phyloP scores from a whole-genome alignment of 2,329 filamentous ascomycete species.

The Raffaelea ambrosiae region DNA sequence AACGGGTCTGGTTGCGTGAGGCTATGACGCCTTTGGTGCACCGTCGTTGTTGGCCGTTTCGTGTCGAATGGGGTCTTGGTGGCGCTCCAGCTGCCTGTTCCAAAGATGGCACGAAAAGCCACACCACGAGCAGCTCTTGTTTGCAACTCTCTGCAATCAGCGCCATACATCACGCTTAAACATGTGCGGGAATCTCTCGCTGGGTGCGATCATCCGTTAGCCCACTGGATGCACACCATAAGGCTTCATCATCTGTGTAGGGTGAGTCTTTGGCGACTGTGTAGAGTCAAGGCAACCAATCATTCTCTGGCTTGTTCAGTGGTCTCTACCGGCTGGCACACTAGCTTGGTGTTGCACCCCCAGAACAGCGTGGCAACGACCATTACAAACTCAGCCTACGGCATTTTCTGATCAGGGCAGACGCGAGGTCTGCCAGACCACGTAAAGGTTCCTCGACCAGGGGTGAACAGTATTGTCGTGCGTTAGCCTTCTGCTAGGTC shows the following conservation, averaged over 20 bases:
- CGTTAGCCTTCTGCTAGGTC: conserved; percentile 3
- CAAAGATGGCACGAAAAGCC: too few species aligned
- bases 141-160: too few species aligned
- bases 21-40: too few species aligned
- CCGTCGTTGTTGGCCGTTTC: too few species aligned
- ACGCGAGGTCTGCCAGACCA: conserved; percentile 40
- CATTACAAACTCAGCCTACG: conserved; percentile 45
- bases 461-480: conserved; percentile 18
- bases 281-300: conserved; percentile 14
- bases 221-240: conserved; percentile 13
- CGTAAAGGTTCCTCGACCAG: conserved; percentile 29
- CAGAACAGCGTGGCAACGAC: conserved; percentile 32
- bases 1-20: too few species aligned
- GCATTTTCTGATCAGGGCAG: conserved; percentile 46
- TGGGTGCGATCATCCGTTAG: background rate
- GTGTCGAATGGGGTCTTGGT: too few species aligned
- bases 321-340: conserved; percentile 16
- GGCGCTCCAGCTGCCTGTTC: too few species aligned
- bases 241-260: conserved; percentile 21
- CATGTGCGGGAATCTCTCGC: too few species aligned
- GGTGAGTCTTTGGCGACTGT: conserved; percentile 19
- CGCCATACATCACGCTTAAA: too few species aligned
- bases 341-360: conserved; percentile 14
- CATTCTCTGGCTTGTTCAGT: conserved; percentile 13
- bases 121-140: too few species aligned